phyloP scores from a whole-genome alignment of 305 asterid genomes.

The Caryopteris hybrid region DNA sequence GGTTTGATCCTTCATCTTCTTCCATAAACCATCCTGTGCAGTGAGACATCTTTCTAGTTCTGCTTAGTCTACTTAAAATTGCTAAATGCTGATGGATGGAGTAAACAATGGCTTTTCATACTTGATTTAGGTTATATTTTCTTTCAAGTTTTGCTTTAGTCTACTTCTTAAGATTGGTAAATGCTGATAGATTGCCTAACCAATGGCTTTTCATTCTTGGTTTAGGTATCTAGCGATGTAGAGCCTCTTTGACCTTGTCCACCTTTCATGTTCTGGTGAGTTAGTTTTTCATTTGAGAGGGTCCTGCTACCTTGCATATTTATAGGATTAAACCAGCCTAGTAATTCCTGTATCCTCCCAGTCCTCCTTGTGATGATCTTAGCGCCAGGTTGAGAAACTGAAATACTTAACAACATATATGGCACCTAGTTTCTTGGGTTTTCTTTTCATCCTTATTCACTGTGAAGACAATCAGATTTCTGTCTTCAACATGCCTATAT shows the following conservation, averaged over 20 bases:
- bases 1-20: conserved; percentile 7
- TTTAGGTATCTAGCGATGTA: conserved; percentile 93
- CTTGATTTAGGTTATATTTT: conserved; percentile 57
- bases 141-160: neutral
- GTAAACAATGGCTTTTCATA: conserved; percentile 60
- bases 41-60: conserved; percentile 3
- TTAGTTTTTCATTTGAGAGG: conserved; percentile 26
- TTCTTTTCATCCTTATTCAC: conserved; percentile 18
- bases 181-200: conserved; percentile 53
- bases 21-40: conserved; percentile 8
- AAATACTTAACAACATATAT: neutral
- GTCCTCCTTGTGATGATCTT: neutral
- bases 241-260: conserved; percentile 58
- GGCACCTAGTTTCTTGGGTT: neutral
- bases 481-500: conserved; percentile 22
- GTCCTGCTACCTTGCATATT: conserved; percentile 14
- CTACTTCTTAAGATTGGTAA: conserved; percentile 14
- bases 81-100: conserved; percentile 28
- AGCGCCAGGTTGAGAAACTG: conserved; percentile 13
- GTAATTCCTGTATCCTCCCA: conserved; percentile 12
- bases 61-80: conserved; percentile 10
- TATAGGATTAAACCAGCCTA: conserved; percentile 12
- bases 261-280: conserved; percentile 68
- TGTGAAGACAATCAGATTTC: conserved; percentile 18
- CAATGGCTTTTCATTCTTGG: conserved; percentile 51